Percentiles rank a stretch among this genome's conserved stretches.
Conservation (phyloP, 768 basidiomycete genomes). For the Porphyrellus cyaneotinctus region DNA sequence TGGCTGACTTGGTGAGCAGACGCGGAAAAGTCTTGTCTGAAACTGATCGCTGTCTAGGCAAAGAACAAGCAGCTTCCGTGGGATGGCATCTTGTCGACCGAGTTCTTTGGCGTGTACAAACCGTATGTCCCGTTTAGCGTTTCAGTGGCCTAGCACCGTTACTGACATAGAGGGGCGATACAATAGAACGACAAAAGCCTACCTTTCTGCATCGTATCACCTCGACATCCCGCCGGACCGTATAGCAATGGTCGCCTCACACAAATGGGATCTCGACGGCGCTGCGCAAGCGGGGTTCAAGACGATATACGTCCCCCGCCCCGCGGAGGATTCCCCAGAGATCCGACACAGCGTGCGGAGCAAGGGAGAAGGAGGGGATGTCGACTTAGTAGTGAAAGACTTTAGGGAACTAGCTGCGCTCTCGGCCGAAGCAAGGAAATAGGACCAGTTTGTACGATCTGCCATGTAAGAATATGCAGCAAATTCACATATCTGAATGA, state of each 20-base stretch:
- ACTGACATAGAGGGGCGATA: neutral
- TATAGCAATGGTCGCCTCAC: constrained; percentile 64
- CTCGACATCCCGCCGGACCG: constrained; percentile 42
- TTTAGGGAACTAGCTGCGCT: constrained; percentile 46
- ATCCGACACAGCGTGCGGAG: constrained; percentile 32
- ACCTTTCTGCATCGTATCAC: constrained; percentile 46
- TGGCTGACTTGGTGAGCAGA: constrained; percentile 53
- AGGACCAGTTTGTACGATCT: too few species aligned
- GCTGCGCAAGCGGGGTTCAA: constrained; percentile 51
- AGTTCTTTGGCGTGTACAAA: constrained; percentile 60
- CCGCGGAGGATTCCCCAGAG: constrained; percentile 39
- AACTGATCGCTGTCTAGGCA: constrained; percentile 36
- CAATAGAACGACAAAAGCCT: constrained; percentile 43
- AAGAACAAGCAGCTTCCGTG: constrained; percentile 59
- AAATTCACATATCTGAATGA: too few species aligned
- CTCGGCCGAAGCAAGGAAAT: neutral
- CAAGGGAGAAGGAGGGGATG: constrained; percentile 53
- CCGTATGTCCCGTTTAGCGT: constrained; percentile 41
- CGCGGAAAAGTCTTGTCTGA: neutral
- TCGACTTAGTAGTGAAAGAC: constrained; percentile 52
- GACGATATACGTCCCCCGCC: constrained; percentile 55
- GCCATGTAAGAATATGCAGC: too few species aligned
- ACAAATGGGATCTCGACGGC: constrained; percentile 52
- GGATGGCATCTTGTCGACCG: constrained; percentile 59
- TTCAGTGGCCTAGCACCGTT: too few species aligned